These are phyloP conservation scores for Amphibolis antarctica DNA, from an alignment of 106 monocot species.

Conservation along the genomic window DNA sequence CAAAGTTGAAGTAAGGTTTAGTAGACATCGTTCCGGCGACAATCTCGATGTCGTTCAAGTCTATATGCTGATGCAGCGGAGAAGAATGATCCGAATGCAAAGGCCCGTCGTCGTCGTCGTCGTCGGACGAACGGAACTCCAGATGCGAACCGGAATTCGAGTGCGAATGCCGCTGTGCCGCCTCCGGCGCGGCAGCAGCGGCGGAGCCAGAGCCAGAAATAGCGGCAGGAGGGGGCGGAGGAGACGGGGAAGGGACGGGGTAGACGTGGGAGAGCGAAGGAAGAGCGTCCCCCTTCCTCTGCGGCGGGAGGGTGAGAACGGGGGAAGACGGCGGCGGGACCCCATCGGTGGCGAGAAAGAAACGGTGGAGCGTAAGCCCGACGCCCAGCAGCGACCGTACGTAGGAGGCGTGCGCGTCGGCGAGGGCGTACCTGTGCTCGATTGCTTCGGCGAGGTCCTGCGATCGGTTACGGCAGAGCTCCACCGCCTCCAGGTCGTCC, in stretches of 20 bases:
- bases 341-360: conserved; percentile 23
- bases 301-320: conserved; percentile 45
- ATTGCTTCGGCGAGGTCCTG: conserved; percentile 51
- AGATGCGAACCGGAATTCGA: conserved; percentile 63
- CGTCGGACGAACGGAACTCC: conserved; percentile 45
- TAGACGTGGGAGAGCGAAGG: conserved; percentile 15
- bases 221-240: not conserved
- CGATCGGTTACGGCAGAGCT: conserved; percentile 42
- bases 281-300: conserved; percentile 45
- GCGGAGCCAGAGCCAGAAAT: not conserved
- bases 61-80: conserved; percentile 3
- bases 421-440: conserved; percentile 57
- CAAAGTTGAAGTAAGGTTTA: conserved; percentile 2
- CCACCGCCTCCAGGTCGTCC: conserved; percentile 56
- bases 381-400: conserved; percentile 41
- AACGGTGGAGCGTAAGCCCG: conserved; percentile 36
- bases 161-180: conserved; percentile 21
- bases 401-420: conserved; percentile 70
- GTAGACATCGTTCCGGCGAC: not conserved
- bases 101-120: conserved; percentile 29
- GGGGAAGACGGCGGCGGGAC: conserved; percentile 22
- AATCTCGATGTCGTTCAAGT: not conserved
- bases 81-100: conserved; percentile 33
- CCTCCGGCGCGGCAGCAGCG: not conserved
- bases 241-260: not conserved